phyloP scores from a whole-genome alignment of 2,329 filamentous ascomycete genomes.

The Aspergillus novofumigatus region DNA sequence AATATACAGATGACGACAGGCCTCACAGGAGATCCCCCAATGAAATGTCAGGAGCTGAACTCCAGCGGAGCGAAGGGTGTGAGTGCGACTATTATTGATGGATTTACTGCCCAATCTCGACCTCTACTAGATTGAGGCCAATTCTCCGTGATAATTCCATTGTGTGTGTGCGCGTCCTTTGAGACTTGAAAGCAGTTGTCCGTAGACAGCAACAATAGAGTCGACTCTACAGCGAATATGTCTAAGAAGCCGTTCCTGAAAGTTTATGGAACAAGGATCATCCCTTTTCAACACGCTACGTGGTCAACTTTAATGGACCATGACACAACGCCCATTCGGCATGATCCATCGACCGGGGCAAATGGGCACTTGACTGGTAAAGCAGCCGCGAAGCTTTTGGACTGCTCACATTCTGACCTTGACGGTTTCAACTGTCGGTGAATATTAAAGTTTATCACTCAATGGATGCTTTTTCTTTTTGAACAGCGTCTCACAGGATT shows the following conservation, averaged over 20 bases:
- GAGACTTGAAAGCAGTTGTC: not conserved
- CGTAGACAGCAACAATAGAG: not conserved
- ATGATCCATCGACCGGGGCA: not conserved
- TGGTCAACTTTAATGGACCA: not conserved
- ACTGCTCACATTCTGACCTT: constrained; percentile 8
- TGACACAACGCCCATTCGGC: not conserved
- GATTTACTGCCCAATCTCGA: not conserved
- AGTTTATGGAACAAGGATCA: not conserved
- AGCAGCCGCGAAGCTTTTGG: constrained; percentile 8
- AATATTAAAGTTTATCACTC: constrained; percentile 8
- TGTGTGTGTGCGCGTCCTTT: not conserved
- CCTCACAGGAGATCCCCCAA: not conserved
- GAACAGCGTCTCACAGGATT: not conserved
- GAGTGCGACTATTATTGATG: not conserved
- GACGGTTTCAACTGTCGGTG: constrained; percentile 7
- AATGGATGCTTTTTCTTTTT: not conserved
- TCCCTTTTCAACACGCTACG: not conserved
- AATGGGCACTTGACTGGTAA: not conserved
- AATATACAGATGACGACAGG: not conserved
- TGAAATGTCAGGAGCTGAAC: not conserved
- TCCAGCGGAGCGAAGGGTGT: not conserved
- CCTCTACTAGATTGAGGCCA: not conserved
- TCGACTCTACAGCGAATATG: not conserved
- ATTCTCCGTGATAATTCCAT: not conserved
- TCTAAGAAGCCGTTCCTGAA: not conserved